Evolutionary conservation across 2,329 filamentous ascomycete species (phyloP), one percentile per base, ranked within the genome.

Genomic region (Dactylellina cionopaga): DNA sequence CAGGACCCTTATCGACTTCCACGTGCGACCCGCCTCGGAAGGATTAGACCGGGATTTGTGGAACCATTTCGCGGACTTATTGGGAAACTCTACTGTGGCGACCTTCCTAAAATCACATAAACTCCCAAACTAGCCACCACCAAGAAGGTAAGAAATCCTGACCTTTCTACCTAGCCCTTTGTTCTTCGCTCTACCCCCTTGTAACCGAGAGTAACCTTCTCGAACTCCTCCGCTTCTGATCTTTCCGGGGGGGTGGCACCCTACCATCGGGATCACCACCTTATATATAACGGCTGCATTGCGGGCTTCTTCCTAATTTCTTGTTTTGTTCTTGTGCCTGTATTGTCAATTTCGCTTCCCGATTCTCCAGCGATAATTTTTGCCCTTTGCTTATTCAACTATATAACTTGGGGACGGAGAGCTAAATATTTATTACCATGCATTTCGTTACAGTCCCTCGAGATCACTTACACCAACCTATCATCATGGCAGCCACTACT

Each of bases 181-280:
- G 22, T 31, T 51, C 55, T 49, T 25, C 56, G 29, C 47, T n/a
- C n/a, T n/a, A n/a, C n/a, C n/a, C n/a, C n/a, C n/a, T n/a, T n/a
- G n/a, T n/a, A 70, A 41, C 65, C 65, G 55, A 70, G 55, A 46
- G 65, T 70, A 62, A 70, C 65, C 65, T 71, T 64, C 66, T 64
- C 35, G 58, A 64, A 64, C 58, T 29, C 51, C 66, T 62, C 52
- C 65, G 51, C 51, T 64, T 64, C 56, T 51, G 47, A 33, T 44
- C 31, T 43, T 11, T 37, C 17, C 51, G 37, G 25, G 17, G 10
- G 25, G 25, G 13, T 13, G 33, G 19, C 22, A n/a, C 39, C n/a
- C 15, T 37, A 25, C 39, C n/a, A 27, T 52, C 37, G 39, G 15
- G 47, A 49, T 47, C 24, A n/a, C 22, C 35, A 13, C 35, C n/a